These are phyloP conservation scores for Malus sylvestris DNA, from an alignment of 306 rosid genomes.

Conservation along the genomic window DNA sequence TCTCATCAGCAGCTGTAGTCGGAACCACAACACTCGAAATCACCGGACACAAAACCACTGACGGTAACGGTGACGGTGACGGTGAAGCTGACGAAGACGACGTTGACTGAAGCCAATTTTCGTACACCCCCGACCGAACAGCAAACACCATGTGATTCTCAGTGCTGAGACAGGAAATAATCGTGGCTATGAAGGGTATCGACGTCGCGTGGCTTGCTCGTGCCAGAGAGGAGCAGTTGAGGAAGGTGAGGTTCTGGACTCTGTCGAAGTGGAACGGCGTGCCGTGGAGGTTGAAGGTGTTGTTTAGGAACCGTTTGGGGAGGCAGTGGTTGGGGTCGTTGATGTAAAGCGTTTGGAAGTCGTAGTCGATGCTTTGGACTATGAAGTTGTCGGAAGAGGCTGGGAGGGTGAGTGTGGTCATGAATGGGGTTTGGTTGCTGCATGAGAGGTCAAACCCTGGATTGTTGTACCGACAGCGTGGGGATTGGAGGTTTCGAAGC, in stretches of 20 bases:
- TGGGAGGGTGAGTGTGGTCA: constrained; percentile 24
- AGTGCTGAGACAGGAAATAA: neutral
- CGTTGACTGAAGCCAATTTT: neutral
- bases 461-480: constrained; percentile 7
- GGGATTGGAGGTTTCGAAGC: neutral
- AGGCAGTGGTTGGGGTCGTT: constrained; percentile 28
- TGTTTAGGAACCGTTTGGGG: constrained; percentile 5
- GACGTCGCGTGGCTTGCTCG: neutral
- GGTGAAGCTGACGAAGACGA: neutral
- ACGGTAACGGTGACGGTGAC: neutral
- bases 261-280: constrained; percentile 20
- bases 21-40: constrained; percentile 32
- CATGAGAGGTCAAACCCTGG: constrained; percentile 19
- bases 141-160: neutral
- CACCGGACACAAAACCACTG: constrained; percentile 16
- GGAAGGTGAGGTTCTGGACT: constrained; percentile 16
- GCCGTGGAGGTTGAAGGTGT: neutral
- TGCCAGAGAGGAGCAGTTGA: constrained; percentile 27
- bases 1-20: neutral
- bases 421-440: neutral
- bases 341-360: neutral
- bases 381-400: constrained; percentile 3
- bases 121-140: neutral
- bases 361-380: constrained; percentile 13
- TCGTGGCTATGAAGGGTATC: neutral